These are phyloP conservation scores for Chlamydomonas eustigma DNA, from an alignment of 139 green algal genomes.

Conservation along the genomic window DNA sequence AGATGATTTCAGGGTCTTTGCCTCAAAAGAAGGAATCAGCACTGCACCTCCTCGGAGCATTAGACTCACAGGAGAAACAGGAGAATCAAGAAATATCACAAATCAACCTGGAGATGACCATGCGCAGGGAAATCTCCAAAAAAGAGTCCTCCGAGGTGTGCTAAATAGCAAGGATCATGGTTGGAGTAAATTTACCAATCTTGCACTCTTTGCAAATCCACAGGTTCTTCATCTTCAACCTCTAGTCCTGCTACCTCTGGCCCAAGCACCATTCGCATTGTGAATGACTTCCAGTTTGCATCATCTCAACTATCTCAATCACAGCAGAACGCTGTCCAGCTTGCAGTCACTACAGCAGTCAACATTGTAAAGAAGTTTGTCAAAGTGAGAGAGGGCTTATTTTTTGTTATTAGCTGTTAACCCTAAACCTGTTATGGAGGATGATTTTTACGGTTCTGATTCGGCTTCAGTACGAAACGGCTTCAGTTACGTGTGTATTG, in stretches of 20 bases:
- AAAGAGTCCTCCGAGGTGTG: no score
- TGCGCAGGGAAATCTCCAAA: no score
- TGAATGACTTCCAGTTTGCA: no score
- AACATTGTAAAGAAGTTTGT: neutral
- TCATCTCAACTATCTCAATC: no score
- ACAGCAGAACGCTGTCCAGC: neutral
- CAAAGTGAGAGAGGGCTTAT: neutral
- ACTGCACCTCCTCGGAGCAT: neutral
- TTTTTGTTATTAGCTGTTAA: neutral
- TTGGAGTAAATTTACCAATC: neutral
- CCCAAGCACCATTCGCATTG: no score
- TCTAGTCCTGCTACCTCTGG: no score
- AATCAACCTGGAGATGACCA: no score
- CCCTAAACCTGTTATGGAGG: neutral
- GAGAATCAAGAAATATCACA: neutral
- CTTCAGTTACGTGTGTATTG: no score
- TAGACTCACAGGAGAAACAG: neutral
- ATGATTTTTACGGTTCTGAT: neutral
- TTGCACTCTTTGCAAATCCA: neutral
- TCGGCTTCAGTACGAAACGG: neutral
- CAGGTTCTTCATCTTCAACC: neutral
- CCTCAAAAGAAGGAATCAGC: neutral
- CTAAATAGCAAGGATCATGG: neutral
- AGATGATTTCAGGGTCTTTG: neutral
- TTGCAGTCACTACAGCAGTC: neutral